Evolutionary conservation across 768 basidiomycete species (phyloP).

Genomic region (Brasilioporus rufonigricans): DNA sequence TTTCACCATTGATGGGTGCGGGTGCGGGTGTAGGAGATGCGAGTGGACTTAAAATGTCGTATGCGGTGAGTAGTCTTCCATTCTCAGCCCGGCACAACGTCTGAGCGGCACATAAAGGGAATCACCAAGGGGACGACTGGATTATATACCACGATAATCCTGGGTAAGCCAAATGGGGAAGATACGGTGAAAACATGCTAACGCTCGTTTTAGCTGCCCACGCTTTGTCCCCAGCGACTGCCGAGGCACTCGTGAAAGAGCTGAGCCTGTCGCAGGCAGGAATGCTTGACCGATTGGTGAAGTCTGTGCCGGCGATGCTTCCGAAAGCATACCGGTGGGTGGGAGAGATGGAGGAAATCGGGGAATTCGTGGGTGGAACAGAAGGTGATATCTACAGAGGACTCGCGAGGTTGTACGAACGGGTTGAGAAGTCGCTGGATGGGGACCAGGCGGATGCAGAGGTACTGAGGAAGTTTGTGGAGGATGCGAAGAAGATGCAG

Average conservation of each 20-base stretch:
- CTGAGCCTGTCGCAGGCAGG: constrained; percentile 45
- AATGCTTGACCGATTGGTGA: constrained; percentile 40
- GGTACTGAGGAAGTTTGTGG: constrained; percentile 43
- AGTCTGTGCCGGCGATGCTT: constrained; percentile 45
- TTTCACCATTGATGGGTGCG: constrained; percentile 45
- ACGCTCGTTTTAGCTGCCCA: constrained; percentile 42
- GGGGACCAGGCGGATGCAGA: constrained; percentile 39
- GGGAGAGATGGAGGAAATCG: constrained; percentile 65
- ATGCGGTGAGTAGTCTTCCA: constrained; percentile 44
- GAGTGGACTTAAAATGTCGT: constrained; percentile 64
- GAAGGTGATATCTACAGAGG: constrained; percentile 48
- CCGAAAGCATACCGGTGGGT: constrained; percentile 65
- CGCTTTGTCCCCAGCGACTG: constrained; percentile 57
- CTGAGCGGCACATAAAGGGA: constrained; percentile 36
- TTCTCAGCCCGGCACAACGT: not conserved
- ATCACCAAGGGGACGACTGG: constrained; percentile 56
- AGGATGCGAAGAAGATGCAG: constrained; percentile 37
- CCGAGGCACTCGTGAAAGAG: constrained; percentile 53
- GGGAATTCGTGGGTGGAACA: constrained; percentile 47
- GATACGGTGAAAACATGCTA: not conserved
- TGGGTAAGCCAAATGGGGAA: constrained; percentile 36
- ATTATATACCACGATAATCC: constrained; percentile 52
- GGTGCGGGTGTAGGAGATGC: constrained; percentile 53
- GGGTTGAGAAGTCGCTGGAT: constrained; percentile 40
- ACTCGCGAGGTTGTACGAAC: constrained; percentile 43